These are phyloP conservation scores for Xylaria sp. DNA, from an alignment of 2,329 filamentous ascomycete species.

Conservation along the genomic window DNA sequence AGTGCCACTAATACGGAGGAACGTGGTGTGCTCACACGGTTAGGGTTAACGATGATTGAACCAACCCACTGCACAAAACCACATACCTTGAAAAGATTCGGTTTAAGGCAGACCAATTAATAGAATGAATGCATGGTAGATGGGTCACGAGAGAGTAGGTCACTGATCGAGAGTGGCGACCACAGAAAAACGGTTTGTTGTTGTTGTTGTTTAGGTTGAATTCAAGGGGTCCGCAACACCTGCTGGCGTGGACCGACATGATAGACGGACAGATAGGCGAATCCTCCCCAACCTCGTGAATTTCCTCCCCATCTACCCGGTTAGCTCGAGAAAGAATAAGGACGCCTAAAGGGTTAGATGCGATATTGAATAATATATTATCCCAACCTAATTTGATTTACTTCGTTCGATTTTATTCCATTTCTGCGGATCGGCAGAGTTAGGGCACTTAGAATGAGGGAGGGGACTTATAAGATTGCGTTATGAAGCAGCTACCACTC, in stretches of 20 bases:
- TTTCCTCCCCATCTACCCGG: background rate
- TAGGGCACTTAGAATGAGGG: background rate
- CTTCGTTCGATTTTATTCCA: slow-evolving; percentile 10
- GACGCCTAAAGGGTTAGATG: background rate
- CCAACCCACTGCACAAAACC: slow-evolving; percentile 17
- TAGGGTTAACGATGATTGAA: slow-evolving; percentile 11
- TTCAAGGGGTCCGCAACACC: slow-evolving; percentile 18
- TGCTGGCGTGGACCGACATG: background rate
- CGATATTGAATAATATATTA: slow-evolving; percentile 4
- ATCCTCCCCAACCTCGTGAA: slow-evolving; percentile 24
- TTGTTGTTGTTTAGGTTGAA: slow-evolving; percentile 19
- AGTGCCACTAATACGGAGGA: slow-evolving; percentile 41
- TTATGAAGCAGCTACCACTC: slow-evolving; percentile 15
- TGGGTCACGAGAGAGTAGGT: slow-evolving; percentile 7
- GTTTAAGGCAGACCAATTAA: background rate
- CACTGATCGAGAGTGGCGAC: background rate
- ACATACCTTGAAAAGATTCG: background rate
- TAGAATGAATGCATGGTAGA: slow-evolving; percentile 10
- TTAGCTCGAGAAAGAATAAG: background rate
- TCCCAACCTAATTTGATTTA: slow-evolving; percentile 2
- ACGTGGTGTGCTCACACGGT: slow-evolving; percentile 42
- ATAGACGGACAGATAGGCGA: background rate
- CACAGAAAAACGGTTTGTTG: background rate
- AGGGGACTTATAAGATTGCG: slow-evolving; percentile 17
- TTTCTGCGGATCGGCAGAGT: slow-evolving; percentile 13